Evolutionary conservation across 2,329 filamentous ascomycete species (phyloP).

Genomic region (Cadophora gregata): DNA sequence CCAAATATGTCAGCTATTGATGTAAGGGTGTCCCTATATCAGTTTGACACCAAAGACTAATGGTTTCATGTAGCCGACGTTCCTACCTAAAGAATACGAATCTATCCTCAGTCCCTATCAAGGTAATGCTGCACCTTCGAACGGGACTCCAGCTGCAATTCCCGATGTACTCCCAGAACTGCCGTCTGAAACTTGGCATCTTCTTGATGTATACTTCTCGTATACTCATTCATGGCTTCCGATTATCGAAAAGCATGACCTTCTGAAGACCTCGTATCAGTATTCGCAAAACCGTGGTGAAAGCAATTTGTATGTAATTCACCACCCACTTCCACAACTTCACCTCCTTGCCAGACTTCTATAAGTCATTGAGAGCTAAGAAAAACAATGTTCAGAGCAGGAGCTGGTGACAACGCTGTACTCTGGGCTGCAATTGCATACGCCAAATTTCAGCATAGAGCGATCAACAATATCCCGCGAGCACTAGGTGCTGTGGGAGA

Average conservation of each 20-base stretch:
- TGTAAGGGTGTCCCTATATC: constrained; percentile 4
- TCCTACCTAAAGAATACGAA: constrained; percentile 22
- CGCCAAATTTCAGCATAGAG: constrained; percentile 56
- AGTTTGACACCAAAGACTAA: not conserved
- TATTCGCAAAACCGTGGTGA: constrained; percentile 38
- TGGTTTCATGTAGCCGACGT: not conserved
- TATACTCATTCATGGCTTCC: constrained; percentile 81
- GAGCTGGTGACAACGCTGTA: constrained; percentile 56
- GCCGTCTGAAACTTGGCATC: constrained; percentile 45
- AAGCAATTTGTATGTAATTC: constrained; percentile 15
- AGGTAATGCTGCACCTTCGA: constrained; percentile 18
- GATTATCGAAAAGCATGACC: constrained; percentile 67
- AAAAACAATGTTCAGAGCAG: not conserved
- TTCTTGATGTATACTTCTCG: constrained; percentile 76
- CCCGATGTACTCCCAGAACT: constrained; percentile 35
- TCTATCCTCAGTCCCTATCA: constrained; percentile 35
- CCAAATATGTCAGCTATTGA: constrained; percentile 15
- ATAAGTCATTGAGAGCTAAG: not conserved
- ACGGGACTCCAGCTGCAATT: constrained; percentile 21
- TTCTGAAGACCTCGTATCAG: constrained; percentile 42
- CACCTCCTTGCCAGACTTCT: not conserved
- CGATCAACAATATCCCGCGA: constrained; percentile 40
- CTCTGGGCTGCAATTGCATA: constrained; percentile 66
- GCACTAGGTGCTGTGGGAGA: constrained; percentile 34
- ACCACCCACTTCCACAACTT: not conserved